Evolutionary conservation across 1,139 yeast species (phyloP).

Genomic region (Pichia sp.): DNA sequence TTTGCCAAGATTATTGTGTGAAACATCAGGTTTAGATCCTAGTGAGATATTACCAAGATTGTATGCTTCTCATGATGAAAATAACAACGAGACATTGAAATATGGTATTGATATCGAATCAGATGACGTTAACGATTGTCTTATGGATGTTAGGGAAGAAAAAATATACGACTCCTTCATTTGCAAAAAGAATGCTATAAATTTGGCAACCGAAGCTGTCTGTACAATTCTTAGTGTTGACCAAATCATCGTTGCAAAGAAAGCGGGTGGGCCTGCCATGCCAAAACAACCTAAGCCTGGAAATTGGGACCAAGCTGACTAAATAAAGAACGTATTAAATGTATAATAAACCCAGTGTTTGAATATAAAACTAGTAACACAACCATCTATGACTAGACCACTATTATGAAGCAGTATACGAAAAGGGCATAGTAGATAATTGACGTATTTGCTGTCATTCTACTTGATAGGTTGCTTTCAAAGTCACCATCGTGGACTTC

Average conservation of each 20-base stretch:
- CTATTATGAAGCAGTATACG: neutral
- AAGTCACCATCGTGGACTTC: neutral
- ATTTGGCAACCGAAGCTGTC: slow-evolving; percentile 94
- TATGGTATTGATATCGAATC: slow-evolving; percentile 74
- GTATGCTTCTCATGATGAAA: slow-evolving; percentile 68
- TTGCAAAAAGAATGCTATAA: slow-evolving; percentile 81
- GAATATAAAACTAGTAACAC: neutral
- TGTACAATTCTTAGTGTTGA: slow-evolving; percentile 85
- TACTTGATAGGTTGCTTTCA: neutral
- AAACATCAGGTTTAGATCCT: slow-evolving; percentile 89
- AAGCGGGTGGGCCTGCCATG: slow-evolving; percentile 95
- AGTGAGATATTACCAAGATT: slow-evolving; percentile 82
- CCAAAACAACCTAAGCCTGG: slow-evolving; percentile 88
- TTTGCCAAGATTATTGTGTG: slow-evolving; percentile 87
- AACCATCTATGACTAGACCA: neutral
- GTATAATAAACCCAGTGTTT: neutral
- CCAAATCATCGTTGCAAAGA: slow-evolving; percentile 89
- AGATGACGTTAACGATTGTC: slow-evolving; percentile 54
- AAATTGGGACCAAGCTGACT: slow-evolving; percentile 96
- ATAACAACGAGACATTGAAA: slow-evolving; percentile 27
- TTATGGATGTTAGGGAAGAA: slow-evolving; percentile 62
- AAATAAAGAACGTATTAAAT: slow-evolving; percentile 17
- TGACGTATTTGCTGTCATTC: neutral
- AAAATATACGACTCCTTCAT: slow-evolving; percentile 77
- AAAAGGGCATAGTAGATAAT: neutral